Conservation (phyloP, 2,329 filamentous ascomycete species). For the Phyllosticta citribraziliensis region DNA sequence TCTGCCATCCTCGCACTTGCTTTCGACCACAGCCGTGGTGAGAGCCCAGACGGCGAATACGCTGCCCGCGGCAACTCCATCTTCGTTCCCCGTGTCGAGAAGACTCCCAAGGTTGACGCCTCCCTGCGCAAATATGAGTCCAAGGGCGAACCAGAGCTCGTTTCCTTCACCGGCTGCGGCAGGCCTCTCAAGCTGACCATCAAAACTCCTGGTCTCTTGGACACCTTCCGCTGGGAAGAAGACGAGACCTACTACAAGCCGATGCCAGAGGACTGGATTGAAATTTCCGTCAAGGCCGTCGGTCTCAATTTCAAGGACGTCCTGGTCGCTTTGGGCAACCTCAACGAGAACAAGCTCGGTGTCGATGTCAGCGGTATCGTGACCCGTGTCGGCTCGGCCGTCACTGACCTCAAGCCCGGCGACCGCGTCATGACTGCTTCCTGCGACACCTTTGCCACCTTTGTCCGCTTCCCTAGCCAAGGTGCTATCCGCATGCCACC, state of each 20-base stretch:
- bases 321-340: constrained; percentile 13
- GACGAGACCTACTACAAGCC: not conserved
- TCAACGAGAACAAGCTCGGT: constrained; percentile 12
- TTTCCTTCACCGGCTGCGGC: not conserved
- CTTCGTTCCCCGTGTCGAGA: constrained; percentile 1
- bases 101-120: not conserved
- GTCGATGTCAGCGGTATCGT: constrained; percentile 57
- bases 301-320: constrained; percentile 11
- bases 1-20: not conserved
- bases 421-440: constrained; percentile 49
- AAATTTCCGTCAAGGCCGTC: constrained; percentile 11
- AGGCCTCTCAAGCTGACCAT: not conserved
- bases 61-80: not conserved
- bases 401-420: constrained; percentile 50
- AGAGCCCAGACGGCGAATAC: not conserved
- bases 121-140: not conserved
- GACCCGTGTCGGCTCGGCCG: constrained; percentile 47
- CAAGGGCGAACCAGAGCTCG: not conserved
- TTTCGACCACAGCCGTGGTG: not conserved
- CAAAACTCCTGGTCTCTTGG: not conserved
- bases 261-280: constrained; percentile 9
- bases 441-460: not conserved
- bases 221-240: not conserved
- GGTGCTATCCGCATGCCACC: constrained; percentile 7
- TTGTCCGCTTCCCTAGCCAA: not conserved